phyloP scores from a whole-genome alignment of 2,329 filamentous ascomycete genomes.

The Didymella arachidicola region DNA sequence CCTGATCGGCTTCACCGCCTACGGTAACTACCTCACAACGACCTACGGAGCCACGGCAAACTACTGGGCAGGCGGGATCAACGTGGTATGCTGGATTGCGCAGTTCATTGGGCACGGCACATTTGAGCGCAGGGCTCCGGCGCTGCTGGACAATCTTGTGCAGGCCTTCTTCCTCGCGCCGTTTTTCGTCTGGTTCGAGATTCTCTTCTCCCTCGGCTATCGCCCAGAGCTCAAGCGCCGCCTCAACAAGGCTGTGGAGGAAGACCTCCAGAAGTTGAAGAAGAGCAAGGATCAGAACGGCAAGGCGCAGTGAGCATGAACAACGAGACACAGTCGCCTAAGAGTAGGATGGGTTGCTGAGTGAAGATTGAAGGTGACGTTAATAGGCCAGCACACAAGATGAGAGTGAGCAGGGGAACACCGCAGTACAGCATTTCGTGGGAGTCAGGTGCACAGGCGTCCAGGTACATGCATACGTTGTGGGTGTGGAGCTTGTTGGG shows the following conservation, averaged over 20 bases:
- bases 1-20: conserved; percentile 77
- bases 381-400: neutral
- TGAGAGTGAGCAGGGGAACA: neutral
- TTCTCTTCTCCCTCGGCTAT: conserved; percentile 90
- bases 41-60: conserved; percentile 68
- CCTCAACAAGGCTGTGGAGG: conserved; percentile 76
- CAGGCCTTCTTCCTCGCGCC: conserved; percentile 93
- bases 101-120: conserved; percentile 92
- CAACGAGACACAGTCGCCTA: neutral
- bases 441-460: conserved; percentile 33
- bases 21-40: conserved; percentile 75
- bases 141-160: conserved; percentile 86
- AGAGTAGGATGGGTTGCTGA: neutral
- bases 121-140: conserved; percentile 88
- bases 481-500: conserved; percentile 6
- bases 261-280: conserved; percentile 77
- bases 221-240: conserved; percentile 84
- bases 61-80: conserved; percentile 71
- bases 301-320: conserved; percentile 19
- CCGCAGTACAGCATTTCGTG: conserved; percentile 31
- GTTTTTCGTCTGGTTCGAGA: conserved; percentile 96
- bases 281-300: conserved; percentile 60
- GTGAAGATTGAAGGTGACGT: neutral
- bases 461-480: conserved; percentile 10
- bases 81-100: conserved; percentile 80